These are phyloP conservation scores for Rosellinia necatrix DNA, from an alignment of 2,329 filamentous ascomycete species.

Conservation along the genomic window DNA sequence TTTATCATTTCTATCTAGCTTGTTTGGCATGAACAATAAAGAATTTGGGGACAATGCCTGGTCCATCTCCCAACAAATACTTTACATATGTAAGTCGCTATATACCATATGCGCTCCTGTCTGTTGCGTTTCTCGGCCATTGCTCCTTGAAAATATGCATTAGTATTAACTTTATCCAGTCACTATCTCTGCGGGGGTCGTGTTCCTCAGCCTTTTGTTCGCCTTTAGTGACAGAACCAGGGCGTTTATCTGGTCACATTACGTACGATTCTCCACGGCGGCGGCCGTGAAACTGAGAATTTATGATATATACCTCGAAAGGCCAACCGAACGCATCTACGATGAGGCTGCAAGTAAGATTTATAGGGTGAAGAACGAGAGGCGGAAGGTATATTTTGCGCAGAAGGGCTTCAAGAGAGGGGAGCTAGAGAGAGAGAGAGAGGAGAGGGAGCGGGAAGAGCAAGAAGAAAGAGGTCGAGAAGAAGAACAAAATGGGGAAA, in stretches of 20 bases:
- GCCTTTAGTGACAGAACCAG: background rate
- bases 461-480: background rate
- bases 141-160: background rate
- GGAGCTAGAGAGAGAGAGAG: background rate
- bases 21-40: background rate
- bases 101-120: no score
- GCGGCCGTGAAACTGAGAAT: conserved; percentile 7
- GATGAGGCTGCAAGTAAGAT: background rate
- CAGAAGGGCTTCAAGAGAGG: no score
- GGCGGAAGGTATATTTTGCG: background rate
- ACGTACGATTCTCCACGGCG: background rate
- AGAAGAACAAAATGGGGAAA: no score
- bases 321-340: background rate
- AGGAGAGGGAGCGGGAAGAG: background rate
- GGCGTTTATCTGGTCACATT: conserved; percentile 13
- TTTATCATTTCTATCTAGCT: background rate
- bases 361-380: background rate
- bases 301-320: conserved; percentile 17
- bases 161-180: background rate
- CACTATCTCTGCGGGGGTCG: conserved; percentile 1
- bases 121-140: no score
- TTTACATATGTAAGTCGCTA: background rate
- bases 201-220: background rate
- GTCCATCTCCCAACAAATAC: background rate
- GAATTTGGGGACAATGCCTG: background rate